Conservation (phyloP, 1,139 yeast genomes). For the Diutina neorugosa region DNA sequence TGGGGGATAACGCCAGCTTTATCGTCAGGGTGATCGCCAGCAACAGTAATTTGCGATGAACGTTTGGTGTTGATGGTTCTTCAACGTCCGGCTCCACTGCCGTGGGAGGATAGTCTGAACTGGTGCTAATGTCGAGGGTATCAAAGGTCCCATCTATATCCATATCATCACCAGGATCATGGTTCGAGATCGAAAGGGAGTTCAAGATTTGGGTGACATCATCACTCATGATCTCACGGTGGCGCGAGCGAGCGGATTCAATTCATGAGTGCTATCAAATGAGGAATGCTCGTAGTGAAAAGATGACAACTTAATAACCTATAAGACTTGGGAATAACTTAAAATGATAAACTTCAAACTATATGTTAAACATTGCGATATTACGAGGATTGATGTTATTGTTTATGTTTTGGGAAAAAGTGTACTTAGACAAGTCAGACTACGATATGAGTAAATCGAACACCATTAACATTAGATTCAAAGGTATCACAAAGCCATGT, state of each 20-base stretch:
- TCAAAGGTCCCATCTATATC: neutral
- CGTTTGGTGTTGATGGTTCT: neutral
- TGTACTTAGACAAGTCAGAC: too few relatives aligned
- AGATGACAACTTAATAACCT: too few relatives aligned
- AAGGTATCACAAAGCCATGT: too few relatives aligned
- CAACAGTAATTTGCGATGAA: neutral
- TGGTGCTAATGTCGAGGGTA: neutral
- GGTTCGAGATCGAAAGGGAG: neutral
- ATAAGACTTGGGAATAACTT: too few relatives aligned
- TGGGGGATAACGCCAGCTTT: slow-evolving; percentile 12
- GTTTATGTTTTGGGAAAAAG: too few relatives aligned
- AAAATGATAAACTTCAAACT: too few relatives aligned
- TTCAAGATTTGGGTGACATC: neutral
- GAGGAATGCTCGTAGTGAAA: too few relatives aligned
- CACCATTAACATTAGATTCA: too few relatives aligned
- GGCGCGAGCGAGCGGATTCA: neutral
- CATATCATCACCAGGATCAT: neutral
- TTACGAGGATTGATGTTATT: too few relatives aligned
- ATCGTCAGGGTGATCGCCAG: neutral
- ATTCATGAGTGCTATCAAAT: too few relatives aligned
- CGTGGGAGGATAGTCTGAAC: neutral
- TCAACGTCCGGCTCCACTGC: neutral
- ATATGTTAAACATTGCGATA: too few relatives aligned
- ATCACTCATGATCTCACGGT: neutral
- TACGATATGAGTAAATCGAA: too few relatives aligned